Conservation (phyloP, 78 protist species). For the Pelomyxa schiedti region DNA sequence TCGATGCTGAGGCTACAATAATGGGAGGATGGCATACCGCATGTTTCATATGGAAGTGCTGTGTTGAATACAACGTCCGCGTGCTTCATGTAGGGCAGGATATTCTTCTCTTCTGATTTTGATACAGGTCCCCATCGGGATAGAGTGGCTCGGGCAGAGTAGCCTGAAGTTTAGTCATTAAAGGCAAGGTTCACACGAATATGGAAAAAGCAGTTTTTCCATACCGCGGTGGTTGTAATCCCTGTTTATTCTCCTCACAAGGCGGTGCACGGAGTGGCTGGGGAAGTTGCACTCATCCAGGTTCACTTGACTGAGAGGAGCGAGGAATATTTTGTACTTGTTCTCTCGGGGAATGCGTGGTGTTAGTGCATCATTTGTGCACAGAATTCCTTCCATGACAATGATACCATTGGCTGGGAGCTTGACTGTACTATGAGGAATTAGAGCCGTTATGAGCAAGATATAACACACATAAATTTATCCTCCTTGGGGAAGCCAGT, state of each 20-base stretch:
- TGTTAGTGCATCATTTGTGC: conserved; percentile 20
- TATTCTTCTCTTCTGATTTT: conserved; percentile 20
- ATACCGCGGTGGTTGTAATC: conserved; percentile 33
- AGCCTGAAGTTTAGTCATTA: too few relatives aligned
- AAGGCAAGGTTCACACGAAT: too few relatives aligned
- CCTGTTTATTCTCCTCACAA: conserved; percentile 26
- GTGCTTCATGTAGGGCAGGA: conserved; percentile 15
- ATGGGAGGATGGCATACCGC: too few relatives aligned
- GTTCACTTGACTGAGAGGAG: conserved; percentile 42
- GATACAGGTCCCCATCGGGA: conserved; percentile 24
- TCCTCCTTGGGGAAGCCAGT: conserved; percentile 18
- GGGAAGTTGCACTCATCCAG: conserved; percentile 29
- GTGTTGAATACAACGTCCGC: conserved; percentile 36
- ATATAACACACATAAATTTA: too few relatives aligned
- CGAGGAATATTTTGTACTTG: conserved; percentile 31
- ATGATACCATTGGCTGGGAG: conserved; percentile 10
- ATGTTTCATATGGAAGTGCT: conserved; percentile 27
- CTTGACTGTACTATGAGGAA: not conserved
- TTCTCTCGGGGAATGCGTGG: conserved; percentile 12
- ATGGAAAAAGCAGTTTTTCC: too few relatives aligned
- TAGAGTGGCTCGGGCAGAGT: conserved; percentile 13
- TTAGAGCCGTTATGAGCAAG: too few relatives aligned
- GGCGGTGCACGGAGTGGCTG: conserved; percentile 3
- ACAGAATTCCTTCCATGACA: conserved; percentile 42
- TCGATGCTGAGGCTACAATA: too few relatives aligned